Evolutionary conservation across 306 rosid species (phyloP), one percentile per base, ranked within the genome.

Genomic region (Dryas drummondii): DNA sequence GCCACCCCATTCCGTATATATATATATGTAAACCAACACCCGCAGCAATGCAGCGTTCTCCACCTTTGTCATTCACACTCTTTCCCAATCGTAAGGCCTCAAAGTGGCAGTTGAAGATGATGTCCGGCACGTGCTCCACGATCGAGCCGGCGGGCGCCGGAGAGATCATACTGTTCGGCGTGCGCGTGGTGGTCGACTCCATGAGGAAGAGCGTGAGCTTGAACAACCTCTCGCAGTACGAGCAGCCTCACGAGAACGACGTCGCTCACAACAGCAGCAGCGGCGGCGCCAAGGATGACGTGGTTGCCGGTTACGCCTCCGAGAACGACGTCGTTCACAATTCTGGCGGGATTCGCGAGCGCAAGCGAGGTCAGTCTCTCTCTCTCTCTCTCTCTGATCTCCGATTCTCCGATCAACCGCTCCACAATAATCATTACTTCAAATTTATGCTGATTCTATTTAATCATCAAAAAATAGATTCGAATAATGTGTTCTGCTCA

Each of bases 161-260:
- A 37, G 98, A 90, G 88, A 63, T 96, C 85, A 96, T 96, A 88
- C 86, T 96, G 53, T 96, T 96, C 73, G 99, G 99, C 1, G 93
- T 96, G 9, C 81, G 99, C 45, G 90, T 96, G 1, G 97, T 96
- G 46, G 96, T 96, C 7, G 99, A 96, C 81, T 88, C 96, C 56
- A 96, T 96, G 94, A 92, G 99, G 80, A 96, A 96, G 84, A 96
- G 98, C 62, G 99, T 92, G 32, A 92, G 98, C 78, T 85, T 96
- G 90, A 96, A 90, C 83, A 90, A 96, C 61, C 96, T 96, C 73
- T 89, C 99, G 12, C 99, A 96, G 84, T 96, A 96, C 64, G 97
- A 86, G 32, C 93, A 80, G 69, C 93, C 97, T 68, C 88, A 76
- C 5, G 72, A 78, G 42, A 75, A 52, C 53, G 32, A 75, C 71